Percentiles rank a stretch among this genome's conserved stretches.
phyloP scores from a whole-genome alignment of 169 alveolate genomes.

The Condylostoma magnum region DNA sequence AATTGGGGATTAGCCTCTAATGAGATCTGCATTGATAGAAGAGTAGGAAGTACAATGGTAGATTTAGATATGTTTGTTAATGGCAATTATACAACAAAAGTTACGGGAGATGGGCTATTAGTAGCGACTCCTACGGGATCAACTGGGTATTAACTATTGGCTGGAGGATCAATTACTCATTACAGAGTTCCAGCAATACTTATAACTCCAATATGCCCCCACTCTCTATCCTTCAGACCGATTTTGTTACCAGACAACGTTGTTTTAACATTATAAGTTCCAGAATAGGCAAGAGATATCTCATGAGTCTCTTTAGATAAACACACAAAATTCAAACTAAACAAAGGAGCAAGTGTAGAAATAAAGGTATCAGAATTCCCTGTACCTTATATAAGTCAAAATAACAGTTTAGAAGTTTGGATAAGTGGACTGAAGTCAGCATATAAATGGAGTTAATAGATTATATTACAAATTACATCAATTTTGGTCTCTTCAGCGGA shows the following conservation, averaged over 20 bases:
- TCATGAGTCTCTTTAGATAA: constrained; percentile 67
- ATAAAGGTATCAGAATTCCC: constrained; percentile 13
- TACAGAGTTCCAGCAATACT: constrained; percentile 86
- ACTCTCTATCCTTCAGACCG: constrained; percentile 95
- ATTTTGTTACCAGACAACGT: constrained; percentile 83
- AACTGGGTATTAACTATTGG: constrained; percentile 96
- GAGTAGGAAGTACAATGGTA: background rate
- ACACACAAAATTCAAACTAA: constrained; percentile 17
- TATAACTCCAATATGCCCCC: constrained; percentile 95
- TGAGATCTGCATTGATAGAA: constrained; percentile 29
- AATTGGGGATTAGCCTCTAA: background rate
- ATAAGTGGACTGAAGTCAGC: too few relatives aligned
- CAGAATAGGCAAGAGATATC: constrained; percentile 48
- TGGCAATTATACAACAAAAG: constrained; percentile 52
- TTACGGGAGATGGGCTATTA: constrained; percentile 89
- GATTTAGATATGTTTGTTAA: constrained; percentile 40
- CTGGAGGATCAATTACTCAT: constrained; percentile 97
- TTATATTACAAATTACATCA: too few relatives aligned
- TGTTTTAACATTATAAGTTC: constrained; percentile 52
- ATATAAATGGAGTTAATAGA: too few relatives aligned
- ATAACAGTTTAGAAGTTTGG: background rate
- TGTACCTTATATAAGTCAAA: constrained; percentile 30
- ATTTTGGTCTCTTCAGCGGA: too few relatives aligned
- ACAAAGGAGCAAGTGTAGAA: constrained; percentile 34
- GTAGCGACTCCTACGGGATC: constrained; percentile 98